These are phyloP conservation scores for Agarophyton chilense DNA, from an alignment of 23 red algal species.

Conservation along the genomic window DNA sequence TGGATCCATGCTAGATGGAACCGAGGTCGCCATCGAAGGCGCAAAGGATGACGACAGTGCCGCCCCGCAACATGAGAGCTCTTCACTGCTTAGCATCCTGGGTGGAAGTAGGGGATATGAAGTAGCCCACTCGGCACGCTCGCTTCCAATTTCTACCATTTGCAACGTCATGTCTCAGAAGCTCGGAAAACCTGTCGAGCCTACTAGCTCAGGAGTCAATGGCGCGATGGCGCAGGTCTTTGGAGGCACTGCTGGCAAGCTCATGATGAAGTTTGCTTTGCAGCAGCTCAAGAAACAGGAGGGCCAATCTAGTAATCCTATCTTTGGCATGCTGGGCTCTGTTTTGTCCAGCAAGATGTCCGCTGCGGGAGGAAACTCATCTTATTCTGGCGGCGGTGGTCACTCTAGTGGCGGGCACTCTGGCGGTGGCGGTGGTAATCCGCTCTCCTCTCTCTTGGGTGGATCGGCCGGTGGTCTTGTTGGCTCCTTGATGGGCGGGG, in stretches of 20 bases:
- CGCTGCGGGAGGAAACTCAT: conserved; percentile 25
- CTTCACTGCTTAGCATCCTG: conserved; percentile 31
- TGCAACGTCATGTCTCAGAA: conserved; percentile 48
- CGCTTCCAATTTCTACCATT: conserved; percentile 63
- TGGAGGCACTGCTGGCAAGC: conserved; percentile 71
- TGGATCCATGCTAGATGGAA: conserved; percentile 81
- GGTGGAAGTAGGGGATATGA: conserved; percentile 36
- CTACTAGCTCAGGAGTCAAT: conserved; percentile 66
- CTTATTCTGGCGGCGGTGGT: background rate
- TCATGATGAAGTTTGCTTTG: conserved; percentile 77
- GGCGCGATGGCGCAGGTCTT: conserved; percentile 68
- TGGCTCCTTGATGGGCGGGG: conserved; percentile 21
- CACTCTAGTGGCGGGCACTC: background rate
- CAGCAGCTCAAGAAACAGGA: conserved; percentile 31
- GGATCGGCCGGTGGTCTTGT: background rate
- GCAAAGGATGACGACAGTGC: conserved; percentile 56
- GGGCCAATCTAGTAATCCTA: conserved; percentile 24
- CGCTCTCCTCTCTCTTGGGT: conserved; percentile 27
- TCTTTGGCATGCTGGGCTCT: conserved; percentile 43
- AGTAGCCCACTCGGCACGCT: conserved; percentile 41
- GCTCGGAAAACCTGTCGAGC: conserved; percentile 51
- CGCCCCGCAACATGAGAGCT: conserved; percentile 34
- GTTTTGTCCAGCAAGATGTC: conserved; percentile 15
- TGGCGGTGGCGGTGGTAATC: conserved; percentile 6
- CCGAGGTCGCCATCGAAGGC: conserved; percentile 73